Percentiles rank a stretch among this genome's conserved stretches.
These are phyloP conservation scores for Pulveroboletus sp. DNA, from an alignment of 768 basidiomycete species.

Conservation along the genomic window DNA sequence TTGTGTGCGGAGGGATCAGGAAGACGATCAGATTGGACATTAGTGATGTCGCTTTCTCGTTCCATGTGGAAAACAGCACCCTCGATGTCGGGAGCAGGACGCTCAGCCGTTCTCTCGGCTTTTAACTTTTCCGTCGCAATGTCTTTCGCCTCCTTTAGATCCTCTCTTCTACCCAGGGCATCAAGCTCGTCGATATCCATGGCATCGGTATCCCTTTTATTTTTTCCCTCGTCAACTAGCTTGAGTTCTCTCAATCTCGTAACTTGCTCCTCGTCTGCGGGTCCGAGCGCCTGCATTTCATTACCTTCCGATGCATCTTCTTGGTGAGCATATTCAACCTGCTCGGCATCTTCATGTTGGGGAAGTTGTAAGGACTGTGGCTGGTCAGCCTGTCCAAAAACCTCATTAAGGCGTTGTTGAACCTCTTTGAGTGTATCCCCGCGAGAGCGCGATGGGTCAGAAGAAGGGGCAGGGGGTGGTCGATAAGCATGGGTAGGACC, in stretches of 20 bases:
- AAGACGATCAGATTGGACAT: constrained; percentile 5
- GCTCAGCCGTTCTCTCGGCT: constrained; percentile 26
- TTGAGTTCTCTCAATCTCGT: constrained; percentile 79
- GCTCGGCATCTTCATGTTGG: constrained; percentile 38
- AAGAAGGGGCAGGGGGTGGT: constrained; percentile 31
- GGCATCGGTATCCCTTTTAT: constrained; percentile 34
- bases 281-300: constrained; percentile 86
- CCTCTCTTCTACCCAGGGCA: constrained; percentile 8
- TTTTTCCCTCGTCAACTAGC: constrained; percentile 57
- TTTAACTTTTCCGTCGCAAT: constrained; percentile 25
- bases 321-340: constrained; percentile 66
- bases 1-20: constrained; percentile 27
- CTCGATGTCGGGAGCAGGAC: constrained; percentile 34
- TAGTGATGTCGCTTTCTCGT: constrained; percentile 7
- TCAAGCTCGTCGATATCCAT: constrained; percentile 47
- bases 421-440: constrained; percentile 84
- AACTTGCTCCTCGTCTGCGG: constrained; percentile 78
- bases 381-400: constrained; percentile 46
- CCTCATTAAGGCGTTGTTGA: constrained; percentile 78
- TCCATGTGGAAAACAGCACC: constrained; percentile 42
- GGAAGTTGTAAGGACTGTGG: constrained; percentile 29
- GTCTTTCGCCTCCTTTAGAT: constrained; percentile 24
- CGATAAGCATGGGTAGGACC: constrained; percentile 39
- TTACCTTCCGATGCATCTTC: constrained; percentile 60
- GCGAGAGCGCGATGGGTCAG: constrained; percentile 68